A percentile compares a stretch with the other conserved stretches of the same genome.
These are phyloP conservation scores for Crithidia expoeki DNA, from an alignment of 208 protist genomes.

Conservation along the genomic window DNA sequence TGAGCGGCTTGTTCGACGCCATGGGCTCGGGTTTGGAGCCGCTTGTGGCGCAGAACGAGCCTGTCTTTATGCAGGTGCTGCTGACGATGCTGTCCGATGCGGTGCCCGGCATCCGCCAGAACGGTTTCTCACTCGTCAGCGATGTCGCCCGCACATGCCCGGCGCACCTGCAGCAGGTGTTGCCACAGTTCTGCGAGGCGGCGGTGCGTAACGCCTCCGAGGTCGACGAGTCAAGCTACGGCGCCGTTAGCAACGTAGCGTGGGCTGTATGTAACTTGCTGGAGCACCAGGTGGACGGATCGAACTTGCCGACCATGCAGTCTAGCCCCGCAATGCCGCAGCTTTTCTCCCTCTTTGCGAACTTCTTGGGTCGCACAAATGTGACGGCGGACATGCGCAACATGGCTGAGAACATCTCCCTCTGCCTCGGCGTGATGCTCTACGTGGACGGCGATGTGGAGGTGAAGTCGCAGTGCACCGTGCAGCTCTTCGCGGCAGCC, in stretches of 20 bases:
- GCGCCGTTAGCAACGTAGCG: slow-evolving; percentile 77
- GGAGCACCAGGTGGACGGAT: slow-evolving; percentile 69
- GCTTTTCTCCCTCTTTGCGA: slow-evolving; percentile 59
- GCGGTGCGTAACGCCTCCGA: slow-evolving; percentile 52
- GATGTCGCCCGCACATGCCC: slow-evolving; percentile 67
- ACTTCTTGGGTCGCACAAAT: slow-evolving; percentile 33
- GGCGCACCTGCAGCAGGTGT: slow-evolving; percentile 47
- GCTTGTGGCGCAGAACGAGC: slow-evolving; percentile 52
- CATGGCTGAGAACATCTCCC: slow-evolving; percentile 84
- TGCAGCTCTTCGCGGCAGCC: slow-evolving; percentile 47
- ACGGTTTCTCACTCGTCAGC: slow-evolving; percentile 79
- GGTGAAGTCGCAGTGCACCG: slow-evolving; percentile 41
- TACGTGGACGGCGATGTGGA: slow-evolving; percentile 60
- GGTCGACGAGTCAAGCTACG: slow-evolving; percentile 52
- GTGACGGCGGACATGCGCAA: slow-evolving; percentile 79
- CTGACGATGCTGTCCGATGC: slow-evolving; percentile 58
- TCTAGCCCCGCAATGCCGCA: slow-evolving; percentile 37
- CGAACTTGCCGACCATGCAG: slow-evolving; percentile 55
- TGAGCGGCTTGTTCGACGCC: slow-evolving; percentile 81
- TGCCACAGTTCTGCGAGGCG: slow-evolving; percentile 50
- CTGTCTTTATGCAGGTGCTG: slow-evolving; percentile 60
- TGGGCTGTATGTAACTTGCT: slow-evolving; percentile 83
- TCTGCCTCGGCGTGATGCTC: slow-evolving; percentile 78
- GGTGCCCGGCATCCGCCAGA: slow-evolving; percentile 59
- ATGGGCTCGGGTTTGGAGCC: slow-evolving; percentile 72